phyloP scores from a whole-genome alignment of 1,139 yeast species.

The Petasospora fabianii region DNA sequence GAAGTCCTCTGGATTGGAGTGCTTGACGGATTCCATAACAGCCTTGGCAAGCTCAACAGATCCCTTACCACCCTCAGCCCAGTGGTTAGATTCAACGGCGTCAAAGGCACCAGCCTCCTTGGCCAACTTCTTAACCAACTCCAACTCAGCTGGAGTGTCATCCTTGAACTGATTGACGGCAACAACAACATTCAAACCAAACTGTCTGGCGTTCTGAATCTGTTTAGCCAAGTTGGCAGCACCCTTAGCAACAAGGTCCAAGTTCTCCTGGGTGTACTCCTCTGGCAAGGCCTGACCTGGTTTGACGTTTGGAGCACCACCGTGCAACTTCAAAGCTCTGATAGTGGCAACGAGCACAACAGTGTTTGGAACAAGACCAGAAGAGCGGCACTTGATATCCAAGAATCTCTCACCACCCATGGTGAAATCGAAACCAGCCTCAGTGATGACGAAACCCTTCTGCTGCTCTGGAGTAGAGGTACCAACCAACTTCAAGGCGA shows the following conservation, averaged over 20 bases:
- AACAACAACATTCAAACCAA: constrained; percentile 75
- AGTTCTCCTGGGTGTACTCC: constrained; percentile 64
- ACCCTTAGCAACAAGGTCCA: constrained; percentile 60
- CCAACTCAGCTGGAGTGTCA: constrained; percentile 66
- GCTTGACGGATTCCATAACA: constrained; percentile 57
- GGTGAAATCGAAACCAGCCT: constrained; percentile 83
- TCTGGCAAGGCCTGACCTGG: constrained; percentile 74
- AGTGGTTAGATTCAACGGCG: constrained; percentile 74
- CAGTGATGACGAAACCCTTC: constrained; percentile 72
- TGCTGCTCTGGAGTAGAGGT: constrained; percentile 35
- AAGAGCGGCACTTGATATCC: constrained; percentile 92
- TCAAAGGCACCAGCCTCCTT: constrained; percentile 69
- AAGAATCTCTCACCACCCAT: constrained; percentile 93
- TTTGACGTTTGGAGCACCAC: constrained; percentile 81
- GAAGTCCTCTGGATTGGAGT: constrained; percentile 37
- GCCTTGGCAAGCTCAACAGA: constrained; percentile 65
- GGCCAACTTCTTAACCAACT: constrained; percentile 59
- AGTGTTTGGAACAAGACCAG: constrained; percentile 87
- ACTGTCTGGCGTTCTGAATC: constrained; percentile 64
- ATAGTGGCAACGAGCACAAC: constrained; percentile 96
- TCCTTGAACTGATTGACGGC: constrained; percentile 75
- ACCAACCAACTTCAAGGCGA: constrained; percentile 65
- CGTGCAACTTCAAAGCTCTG: constrained; percentile 91
- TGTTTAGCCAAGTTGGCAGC: constrained; percentile 74
- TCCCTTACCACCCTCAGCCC: constrained; percentile 81